Conservation (phyloP, 805 yeast species). For the Scheffersomyces lignosus region DNA sequence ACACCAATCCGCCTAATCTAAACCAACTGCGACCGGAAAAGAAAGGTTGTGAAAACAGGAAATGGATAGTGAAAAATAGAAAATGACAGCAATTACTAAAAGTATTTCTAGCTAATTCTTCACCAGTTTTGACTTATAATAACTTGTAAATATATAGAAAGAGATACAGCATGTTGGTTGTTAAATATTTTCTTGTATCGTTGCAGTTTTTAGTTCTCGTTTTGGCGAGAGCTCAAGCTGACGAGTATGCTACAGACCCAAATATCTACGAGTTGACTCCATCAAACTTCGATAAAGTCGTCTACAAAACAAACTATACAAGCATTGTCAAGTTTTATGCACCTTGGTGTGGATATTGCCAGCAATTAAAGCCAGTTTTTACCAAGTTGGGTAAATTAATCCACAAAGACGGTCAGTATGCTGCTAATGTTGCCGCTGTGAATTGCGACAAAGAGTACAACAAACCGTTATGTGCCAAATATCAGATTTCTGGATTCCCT, state of each 20-base stretch:
- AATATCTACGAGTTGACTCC: constrained; percentile 59
- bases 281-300: constrained; percentile 62
- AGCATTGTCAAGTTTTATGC: constrained; percentile 88
- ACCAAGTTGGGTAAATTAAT: constrained; percentile 62
- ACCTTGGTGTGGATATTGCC: constrained; percentile 98
- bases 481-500: constrained; percentile 77
- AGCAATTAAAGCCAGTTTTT: constrained; percentile 63
- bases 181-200: not conserved
- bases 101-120: too few species aligned
- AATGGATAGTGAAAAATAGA: too few species aligned
- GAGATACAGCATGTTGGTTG: too few species aligned
- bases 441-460: constrained; percentile 77
- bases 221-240: constrained; percentile 14
- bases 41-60: too few species aligned
- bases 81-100: too few species aligned
- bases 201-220: constrained; percentile 5
- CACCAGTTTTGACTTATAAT: too few species aligned
- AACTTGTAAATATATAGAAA: too few species aligned
- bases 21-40: too few species aligned
- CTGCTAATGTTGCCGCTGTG: constrained; percentile 72
- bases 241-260: constrained; percentile 40
- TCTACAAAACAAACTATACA: constrained; percentile 71
- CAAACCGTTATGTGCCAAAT: constrained; percentile 64
- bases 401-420: constrained; percentile 46
- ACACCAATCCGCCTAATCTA: too few species aligned